phyloP scores from a whole-genome alignment of 2,329 filamentous ascomycete species.

The Neurospora crassa region DNA sequence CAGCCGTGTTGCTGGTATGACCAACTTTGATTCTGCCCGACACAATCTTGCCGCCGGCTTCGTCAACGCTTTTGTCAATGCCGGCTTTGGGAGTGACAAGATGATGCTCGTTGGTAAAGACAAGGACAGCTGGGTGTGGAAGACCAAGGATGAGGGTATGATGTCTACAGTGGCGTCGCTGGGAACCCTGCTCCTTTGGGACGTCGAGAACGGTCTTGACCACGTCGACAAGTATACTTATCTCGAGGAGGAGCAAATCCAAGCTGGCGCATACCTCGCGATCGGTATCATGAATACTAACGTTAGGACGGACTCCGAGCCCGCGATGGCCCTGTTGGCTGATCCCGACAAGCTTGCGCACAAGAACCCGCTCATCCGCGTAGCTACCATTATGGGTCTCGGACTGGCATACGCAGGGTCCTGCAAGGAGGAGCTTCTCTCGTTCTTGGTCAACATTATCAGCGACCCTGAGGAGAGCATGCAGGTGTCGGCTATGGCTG shows the following conservation, averaged over 20 bases:
- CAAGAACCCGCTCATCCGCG: constrained; percentile 67
- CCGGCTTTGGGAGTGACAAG: constrained; percentile 91
- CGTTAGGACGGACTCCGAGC: constrained; percentile 80
- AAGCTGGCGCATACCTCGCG: constrained; percentile 83
- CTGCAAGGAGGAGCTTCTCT: constrained; percentile 81
- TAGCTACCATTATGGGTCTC: constrained; percentile 89
- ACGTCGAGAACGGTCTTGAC: constrained; percentile 83
- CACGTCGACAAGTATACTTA: constrained; percentile 95
- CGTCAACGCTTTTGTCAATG: constrained; percentile 95
- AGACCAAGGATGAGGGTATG: constrained; percentile 98
- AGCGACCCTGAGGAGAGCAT: constrained; percentile 77
- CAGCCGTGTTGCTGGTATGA: constrained; percentile 83
- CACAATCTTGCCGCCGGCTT: constrained; percentile 95
- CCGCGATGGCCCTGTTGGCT: constrained; percentile 75
- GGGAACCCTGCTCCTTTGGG: constrained; percentile 86
- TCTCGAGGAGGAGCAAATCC: constrained; percentile 68
- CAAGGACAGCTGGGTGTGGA: constrained; percentile 95
- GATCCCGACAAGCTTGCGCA: constrained; percentile 71
- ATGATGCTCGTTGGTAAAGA: constrained; percentile 90
- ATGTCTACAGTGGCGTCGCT: constrained; percentile 90
- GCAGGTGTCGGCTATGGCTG: constrained; percentile 94
- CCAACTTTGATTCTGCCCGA: constrained; percentile 87
- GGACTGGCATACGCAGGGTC: constrained; percentile 92
- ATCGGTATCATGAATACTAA: constrained; percentile 95
- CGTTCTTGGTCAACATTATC: constrained; percentile 78